Evolutionary conservation across 805 yeast genomes (phyloP).

Genomic region (Candida rishiriensis): DNA sequence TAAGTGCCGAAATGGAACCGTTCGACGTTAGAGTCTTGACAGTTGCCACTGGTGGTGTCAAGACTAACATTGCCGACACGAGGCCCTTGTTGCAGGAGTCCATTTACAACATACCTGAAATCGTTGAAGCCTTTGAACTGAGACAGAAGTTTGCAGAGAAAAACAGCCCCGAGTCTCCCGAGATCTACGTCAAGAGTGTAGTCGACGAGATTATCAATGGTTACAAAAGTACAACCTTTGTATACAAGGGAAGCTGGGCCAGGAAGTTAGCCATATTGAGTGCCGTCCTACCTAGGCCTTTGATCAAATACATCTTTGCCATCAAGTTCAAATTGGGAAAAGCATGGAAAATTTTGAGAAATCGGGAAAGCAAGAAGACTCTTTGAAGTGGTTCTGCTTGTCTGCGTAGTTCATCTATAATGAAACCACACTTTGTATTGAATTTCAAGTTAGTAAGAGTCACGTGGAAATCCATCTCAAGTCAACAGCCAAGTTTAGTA

Average conservation of each 20-base stretch:
- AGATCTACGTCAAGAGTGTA: conserved; percentile 51
- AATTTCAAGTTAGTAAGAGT: too few species aligned
- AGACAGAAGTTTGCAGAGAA: conserved; percentile 58
- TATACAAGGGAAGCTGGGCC: conserved; percentile 48
- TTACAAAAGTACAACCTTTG: conserved; percentile 39
- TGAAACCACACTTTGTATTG: too few species aligned
- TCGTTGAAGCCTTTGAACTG: conserved; percentile 40
- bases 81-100: conserved; percentile 57
- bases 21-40: conserved; percentile 69
- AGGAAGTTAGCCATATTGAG: conserved; percentile 18
- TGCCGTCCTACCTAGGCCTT: conserved; percentile 24
- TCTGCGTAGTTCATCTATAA: too few species aligned
- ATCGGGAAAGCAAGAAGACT: conserved; percentile 5
- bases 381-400: too few species aligned
- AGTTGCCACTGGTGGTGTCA: conserved; percentile 72
- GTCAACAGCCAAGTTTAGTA: too few species aligned
- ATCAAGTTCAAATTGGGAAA: conserved; percentile 33
- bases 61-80: conserved; percentile 64
- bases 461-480: too few species aligned
- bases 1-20: conserved; percentile 65
- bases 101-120: conserved; percentile 47
- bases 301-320: conserved; percentile 23
- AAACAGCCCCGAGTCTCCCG: conserved; percentile 56
- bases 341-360: conserved; percentile 28
- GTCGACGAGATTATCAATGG: conserved; percentile 43